Conservation (phyloP, 2,329 filamentous ascomycete genomes). For the Elsinoe necatrix region DNA sequence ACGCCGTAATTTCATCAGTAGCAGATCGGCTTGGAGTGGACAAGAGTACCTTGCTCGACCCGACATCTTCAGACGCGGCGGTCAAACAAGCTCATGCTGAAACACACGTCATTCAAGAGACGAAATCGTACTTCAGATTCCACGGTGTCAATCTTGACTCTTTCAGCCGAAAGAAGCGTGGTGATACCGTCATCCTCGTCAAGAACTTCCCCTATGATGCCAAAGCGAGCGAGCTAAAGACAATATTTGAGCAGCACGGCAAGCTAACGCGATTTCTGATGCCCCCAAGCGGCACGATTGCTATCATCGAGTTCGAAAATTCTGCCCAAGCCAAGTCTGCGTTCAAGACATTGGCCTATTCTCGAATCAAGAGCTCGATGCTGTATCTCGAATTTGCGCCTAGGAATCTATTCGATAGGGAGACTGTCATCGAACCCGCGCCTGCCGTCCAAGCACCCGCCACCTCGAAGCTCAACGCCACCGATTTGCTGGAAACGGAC, state of each 20-base stretch:
- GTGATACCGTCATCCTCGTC: conserved; percentile 78
- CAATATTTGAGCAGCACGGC: conserved; percentile 78
- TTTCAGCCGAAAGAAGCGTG: conserved; percentile 76
- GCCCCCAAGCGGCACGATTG: conserved; percentile 86
- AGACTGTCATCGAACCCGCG: conserved; percentile 21
- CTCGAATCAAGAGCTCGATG: conserved; percentile 81
- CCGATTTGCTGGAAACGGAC: conserved; percentile 57
- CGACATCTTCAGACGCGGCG: conserved; percentile 87
- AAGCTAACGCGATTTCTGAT: conserved; percentile 75
- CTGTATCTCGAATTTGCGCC: conserved; percentile 92
- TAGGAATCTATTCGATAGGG: conserved; percentile 59
- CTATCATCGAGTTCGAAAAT: conserved; percentile 80
- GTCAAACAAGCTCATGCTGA: conserved; percentile 96
- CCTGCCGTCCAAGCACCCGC: conserved; percentile 22
- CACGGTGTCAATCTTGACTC: conserved; percentile 88
- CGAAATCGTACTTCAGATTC: conserved; percentile 78
- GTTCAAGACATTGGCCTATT: conserved; percentile 77
- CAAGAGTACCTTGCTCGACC: conserved; percentile 87
- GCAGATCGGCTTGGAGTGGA: conserved; percentile 78
- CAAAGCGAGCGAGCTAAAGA: conserved; percentile 66
- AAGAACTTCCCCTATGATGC: conserved; percentile 92
- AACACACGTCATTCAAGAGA: conserved; percentile 92
- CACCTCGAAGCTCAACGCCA: conserved; percentile 54
- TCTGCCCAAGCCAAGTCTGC: conserved; percentile 72
- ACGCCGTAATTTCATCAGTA: conserved; percentile 86